A percentile compares a stretch with the other conserved stretches of the same genome.
phyloP scores from a whole-genome alignment of 139 green algal species.

The Chlorella sorokiniana region DNA sequence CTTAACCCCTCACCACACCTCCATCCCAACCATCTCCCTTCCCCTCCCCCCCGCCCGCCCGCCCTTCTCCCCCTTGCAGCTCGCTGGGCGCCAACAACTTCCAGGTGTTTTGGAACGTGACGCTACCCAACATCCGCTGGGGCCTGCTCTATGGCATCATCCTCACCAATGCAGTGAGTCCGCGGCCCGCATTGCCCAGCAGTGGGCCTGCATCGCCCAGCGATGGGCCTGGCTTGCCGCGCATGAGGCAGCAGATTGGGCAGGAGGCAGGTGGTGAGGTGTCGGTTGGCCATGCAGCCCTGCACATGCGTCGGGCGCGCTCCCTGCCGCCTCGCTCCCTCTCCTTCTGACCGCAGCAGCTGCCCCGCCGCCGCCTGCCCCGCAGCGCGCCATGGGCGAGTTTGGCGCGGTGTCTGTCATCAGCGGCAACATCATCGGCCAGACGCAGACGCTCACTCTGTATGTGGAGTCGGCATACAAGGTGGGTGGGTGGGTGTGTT shows the following conservation, averaged over 20 bases:
- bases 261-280: too few relatives aligned
- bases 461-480: conserved; percentile 91
- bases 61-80: too few relatives aligned
- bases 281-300: too few relatives aligned
- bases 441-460: conserved; percentile 90
- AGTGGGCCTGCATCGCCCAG: too few relatives aligned
- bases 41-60: too few relatives aligned
- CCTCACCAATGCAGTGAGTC: conserved; percentile 78
- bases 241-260: too few relatives aligned
- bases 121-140: conserved; percentile 89
- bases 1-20: too few relatives aligned
- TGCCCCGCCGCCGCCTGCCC: neutral
- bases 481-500: conserved; percentile 49
- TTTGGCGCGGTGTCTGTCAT: conserved; percentile 91
- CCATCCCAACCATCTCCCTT: too few relatives aligned
- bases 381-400: conserved; percentile 84
- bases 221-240: too few relatives aligned
- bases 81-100: conserved; percentile 69
- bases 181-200: too few relatives aligned
- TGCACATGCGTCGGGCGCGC: too few relatives aligned
- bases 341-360: neutral
- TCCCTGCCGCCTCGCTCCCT: neutral
- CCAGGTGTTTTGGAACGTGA: conserved; percentile 90
- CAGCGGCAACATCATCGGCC: conserved; percentile 90
- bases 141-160: conserved; percentile 90